Evolutionary conservation across 305 asterid species (phyloP).

Genomic region (Caryopteris hybrid): DNA sequence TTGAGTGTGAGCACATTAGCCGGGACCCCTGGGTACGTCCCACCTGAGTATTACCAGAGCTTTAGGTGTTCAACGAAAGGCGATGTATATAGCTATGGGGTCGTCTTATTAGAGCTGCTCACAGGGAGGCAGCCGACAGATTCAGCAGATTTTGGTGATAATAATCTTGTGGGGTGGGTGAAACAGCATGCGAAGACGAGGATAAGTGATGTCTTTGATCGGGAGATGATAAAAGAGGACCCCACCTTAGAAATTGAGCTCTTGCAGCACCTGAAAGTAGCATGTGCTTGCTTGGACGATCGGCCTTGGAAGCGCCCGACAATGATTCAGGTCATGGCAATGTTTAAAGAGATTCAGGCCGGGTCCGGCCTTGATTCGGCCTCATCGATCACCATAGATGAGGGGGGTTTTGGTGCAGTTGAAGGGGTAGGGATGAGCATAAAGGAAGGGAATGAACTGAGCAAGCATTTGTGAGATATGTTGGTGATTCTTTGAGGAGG

Average conservation of each 20-base stretch:
- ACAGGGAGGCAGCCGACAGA: conserved; percentile 84
- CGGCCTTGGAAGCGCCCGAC: conserved; percentile 83
- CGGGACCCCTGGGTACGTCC: conserved; percentile 96
- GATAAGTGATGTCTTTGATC: conserved; percentile 72
- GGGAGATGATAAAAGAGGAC: conserved; percentile 59
- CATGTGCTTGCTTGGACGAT: conserved; percentile 78
- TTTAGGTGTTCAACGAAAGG: conserved; percentile 82
- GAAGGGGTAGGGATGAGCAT: conserved; percentile 82
- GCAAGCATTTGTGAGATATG: conserved; percentile 76
- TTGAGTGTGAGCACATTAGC: conserved; percentile 92
- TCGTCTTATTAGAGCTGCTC: conserved; percentile 81
- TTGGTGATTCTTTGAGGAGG: no score
- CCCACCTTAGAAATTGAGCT: conserved; percentile 70
- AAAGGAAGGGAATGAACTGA: conserved; percentile 72
- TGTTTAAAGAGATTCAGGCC: conserved; percentile 85
- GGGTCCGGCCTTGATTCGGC: conserved; percentile 68
- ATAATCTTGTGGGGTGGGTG: conserved; percentile 94
- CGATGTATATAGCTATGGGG: conserved; percentile 96
- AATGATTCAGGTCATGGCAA: conserved; percentile 79
- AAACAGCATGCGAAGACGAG: conserved; percentile 59
- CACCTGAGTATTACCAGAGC: conserved; percentile 93
- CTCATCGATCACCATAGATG: conserved; percentile 55
- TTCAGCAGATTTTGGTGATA: conserved; percentile 89
- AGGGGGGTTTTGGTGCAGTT: conserved; percentile 26
- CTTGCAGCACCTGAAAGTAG: conserved; percentile 65